Evolutionary conservation across 2,329 filamentous ascomycete species (phyloP).

Genomic region (Arthrobotrys sphaeroides): DNA sequence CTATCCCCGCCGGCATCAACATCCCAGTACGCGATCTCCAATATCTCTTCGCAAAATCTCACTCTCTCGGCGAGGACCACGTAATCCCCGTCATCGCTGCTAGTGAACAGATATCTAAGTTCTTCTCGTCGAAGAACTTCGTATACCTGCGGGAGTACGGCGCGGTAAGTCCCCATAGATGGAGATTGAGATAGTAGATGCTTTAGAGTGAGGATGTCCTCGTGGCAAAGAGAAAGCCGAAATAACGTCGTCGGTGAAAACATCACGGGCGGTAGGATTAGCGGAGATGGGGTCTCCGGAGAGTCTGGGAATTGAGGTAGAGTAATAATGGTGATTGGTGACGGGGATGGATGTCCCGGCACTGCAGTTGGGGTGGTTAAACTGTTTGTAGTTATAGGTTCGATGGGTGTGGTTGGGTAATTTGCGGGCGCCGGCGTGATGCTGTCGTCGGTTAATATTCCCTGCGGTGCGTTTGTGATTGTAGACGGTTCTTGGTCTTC

Average conservation of each 20-base stretch:
- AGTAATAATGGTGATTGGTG: background rate
- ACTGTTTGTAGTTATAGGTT: background rate
- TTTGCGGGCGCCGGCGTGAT: background rate
- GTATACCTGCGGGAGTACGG: constrained; percentile 21
- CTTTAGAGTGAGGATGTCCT: constrained; percentile 19
- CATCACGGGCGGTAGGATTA: constrained; percentile 11
- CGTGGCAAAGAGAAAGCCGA: constrained; percentile 19
- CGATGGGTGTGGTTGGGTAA: background rate
- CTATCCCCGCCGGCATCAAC: constrained; percentile 38
- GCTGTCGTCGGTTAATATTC: background rate
- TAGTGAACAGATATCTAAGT: constrained; percentile 20
- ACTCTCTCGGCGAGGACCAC: constrained; percentile 12
- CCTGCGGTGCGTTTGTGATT: background rate
- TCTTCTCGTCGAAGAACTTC: constrained; percentile 31
- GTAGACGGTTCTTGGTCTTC: background rate
- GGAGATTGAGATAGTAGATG: constrained; percentile 10
- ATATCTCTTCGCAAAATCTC: constrained; percentile 34
- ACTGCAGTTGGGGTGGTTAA: background rate
- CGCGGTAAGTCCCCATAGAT: constrained; percentile 4
- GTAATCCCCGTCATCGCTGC: constrained; percentile 6
- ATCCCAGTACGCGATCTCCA: constrained; percentile 50
- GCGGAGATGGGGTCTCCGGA: background rate
- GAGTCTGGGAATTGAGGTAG: background rate
- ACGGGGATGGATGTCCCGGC: background rate
- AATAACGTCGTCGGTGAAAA: constrained; percentile 34